Evolutionary conservation across 441 rosid genomes (phyloP), one percentile per base, ranked within the genome.

Genomic region (Jatropha podagrica): DNA sequence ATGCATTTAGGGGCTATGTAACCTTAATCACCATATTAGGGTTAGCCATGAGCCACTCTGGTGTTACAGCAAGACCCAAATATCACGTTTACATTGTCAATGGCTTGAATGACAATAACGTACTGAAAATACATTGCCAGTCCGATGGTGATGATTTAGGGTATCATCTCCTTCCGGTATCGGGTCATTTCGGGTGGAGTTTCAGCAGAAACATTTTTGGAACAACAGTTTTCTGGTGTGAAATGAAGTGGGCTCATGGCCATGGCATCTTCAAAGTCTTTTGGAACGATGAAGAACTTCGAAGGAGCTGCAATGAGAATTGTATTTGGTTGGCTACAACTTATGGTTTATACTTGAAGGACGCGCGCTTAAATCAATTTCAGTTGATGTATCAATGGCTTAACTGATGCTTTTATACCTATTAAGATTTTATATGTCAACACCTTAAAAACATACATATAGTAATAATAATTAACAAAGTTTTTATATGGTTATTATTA

Each of bases 201-300:
- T 68, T 68, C 5, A 23, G 56, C 6, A 20, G 2, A 42, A 27
- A 6, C 4, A 48, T 26, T 11, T 15, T 68, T 12, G 59, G 56
- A 49, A 68, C 4, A 6, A 48, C 71, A 26, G 12, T 48, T 1
- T 68, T 49, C 42, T 12, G 7, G 23, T 49, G 71, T 4, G 58
- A 48, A 38, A 68, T 68, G 41, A 48, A 68, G 6, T 49, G 56
- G 59, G 71, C 58, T 40, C 26, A 17, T 64, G 68, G 68, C 27
- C 68, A 18, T 40, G 68, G 68, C 14, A 18, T 64, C 48, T 64
- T 6, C 48, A 64, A 40, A 14, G 49, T 64, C 7, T 38, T 64
- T 40, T 38, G 68, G 48, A 6, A 17, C 5, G 8, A 55, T 55
- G 8, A 3, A 55, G 2, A 18, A 55, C 18, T 38, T 40, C 68